phyloP scores from a whole-genome alignment of 2,329 filamentous ascomycete genomes.

The Hypoxylon sp. region DNA sequence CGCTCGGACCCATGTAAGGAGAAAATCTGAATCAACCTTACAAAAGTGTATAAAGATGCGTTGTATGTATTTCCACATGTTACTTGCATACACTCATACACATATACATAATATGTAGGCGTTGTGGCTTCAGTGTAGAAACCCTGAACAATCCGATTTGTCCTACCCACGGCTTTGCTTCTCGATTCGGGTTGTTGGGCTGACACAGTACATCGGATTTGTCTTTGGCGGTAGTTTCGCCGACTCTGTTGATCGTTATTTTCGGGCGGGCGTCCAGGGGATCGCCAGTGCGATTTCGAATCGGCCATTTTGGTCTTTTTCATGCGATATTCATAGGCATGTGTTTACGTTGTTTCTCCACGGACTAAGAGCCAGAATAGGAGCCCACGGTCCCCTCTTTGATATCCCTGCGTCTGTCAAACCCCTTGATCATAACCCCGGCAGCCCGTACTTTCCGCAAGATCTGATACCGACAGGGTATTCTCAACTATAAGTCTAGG shows the following conservation, averaged over 20 bases:
- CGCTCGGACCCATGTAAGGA: constrained; percentile 35
- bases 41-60: neutral
- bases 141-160: constrained; percentile 5
- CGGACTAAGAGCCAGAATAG: constrained; percentile 42
- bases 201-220: constrained; percentile 12
- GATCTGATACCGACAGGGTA: constrained; percentile 46
- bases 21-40: constrained; percentile 27
- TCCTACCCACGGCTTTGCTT: constrained; percentile 24
- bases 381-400: constrained; percentile 20
- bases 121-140: constrained; percentile 6
- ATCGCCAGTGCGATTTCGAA: constrained; percentile 37
- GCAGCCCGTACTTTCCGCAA: constrained; percentile 41
- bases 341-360: constrained; percentile 40
- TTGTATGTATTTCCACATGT: constrained; percentile 5
- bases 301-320: constrained; percentile 33
- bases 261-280: constrained; percentile 19
- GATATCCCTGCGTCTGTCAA: constrained; percentile 41
- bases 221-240: constrained; percentile 18
- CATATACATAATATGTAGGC: constrained; percentile 9
- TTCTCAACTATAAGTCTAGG: constrained; percentile 39
- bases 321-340: constrained; percentile 41
- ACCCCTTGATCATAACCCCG: constrained; percentile 43
- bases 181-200: constrained; percentile 18
- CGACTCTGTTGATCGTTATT: constrained; percentile 35
- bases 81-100: constrained; percentile 11